Evolutionary conservation across 208 protist species (phyloP), one percentile per base, ranked within the genome.

Genomic region (Baffinella frigidus): DNA sequence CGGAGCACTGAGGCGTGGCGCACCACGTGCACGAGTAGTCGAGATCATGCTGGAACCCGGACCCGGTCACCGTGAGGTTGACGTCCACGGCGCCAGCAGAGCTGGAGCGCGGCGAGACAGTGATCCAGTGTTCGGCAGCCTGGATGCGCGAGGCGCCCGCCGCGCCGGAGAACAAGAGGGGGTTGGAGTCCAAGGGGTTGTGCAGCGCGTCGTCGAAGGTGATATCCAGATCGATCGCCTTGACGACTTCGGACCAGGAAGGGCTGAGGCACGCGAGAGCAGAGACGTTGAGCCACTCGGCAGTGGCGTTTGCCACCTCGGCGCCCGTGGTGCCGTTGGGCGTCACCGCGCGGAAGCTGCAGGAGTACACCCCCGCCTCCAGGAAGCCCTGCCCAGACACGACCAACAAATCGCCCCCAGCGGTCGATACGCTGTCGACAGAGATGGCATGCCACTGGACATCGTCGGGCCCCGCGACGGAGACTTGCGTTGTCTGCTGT

Each of bases 11-110:
- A 87, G 45, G 27, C 4, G 36, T 17, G 4, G n/a, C 41, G 72
- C 51, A 90, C 83, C 83, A 90, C 14, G n/a, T 30, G 83, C 83
- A 90, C 51, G 27, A 51, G 11, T 73, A 90, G 27, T 44, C 33
- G n/a, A 50, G 27, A 3, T 44, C 0, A n/a, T 11, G 43, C n/a
- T n/a, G 14, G 83, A 90, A 90, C 35, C 83, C 83, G 20, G 2
- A 14, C 0, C 83, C 83, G n/a, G 83, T 27, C 11, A 90, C 83
- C 7, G 50, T 90, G 14, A 90, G 27, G 41, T 90, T 90, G 51
- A 10, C 33, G 14, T 51, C 83, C 41, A 48, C 33, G 35, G 30
- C 83, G 30, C 83, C 83, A 1, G 83, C 83, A 9, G 83, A 72
- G 2, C 33, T 44, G 0, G 5, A 7, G 14, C 14, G 36, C 36